These are phyloP conservation scores for Skeletonema menzelii DNA, from an alignment of 108 stramenopile species.

Conservation along the genomic window DNA sequence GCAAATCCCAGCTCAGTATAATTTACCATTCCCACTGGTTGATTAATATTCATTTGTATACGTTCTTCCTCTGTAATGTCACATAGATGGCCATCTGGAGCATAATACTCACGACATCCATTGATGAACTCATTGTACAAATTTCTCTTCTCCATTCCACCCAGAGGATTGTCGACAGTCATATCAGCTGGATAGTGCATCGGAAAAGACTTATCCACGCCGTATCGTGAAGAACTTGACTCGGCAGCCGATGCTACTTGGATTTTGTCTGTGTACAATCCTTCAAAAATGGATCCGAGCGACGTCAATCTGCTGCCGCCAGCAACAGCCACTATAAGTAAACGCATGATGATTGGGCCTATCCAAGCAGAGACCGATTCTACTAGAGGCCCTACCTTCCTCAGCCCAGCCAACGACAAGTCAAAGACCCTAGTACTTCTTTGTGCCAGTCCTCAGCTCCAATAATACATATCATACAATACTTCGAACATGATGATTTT, in stretches of 20 bases:
- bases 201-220: constrained; percentile 52
- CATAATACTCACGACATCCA: constrained; percentile 41
- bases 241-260: not conserved
- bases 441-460: no score
- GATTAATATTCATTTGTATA: constrained; percentile 62
- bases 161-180: not conserved
- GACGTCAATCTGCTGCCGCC: not conserved
- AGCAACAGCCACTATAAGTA: constrained; percentile 1
- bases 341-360: not conserved
- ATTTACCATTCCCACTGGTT: constrained; percentile 66
- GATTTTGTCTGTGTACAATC: not conserved
- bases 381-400: no score
- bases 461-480: no score
- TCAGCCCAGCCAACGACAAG: no score
- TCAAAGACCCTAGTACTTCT: no score
- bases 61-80: constrained; percentile 53
- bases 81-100: constrained; percentile 32
- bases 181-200: constrained; percentile 26
- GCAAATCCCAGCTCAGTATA: constrained; percentile 73
- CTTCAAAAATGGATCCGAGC: not conserved
- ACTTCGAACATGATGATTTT: no score
- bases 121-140: constrained; percentile 45
- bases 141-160: constrained; percentile 30
- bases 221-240: constrained; percentile 15
- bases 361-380: no score